Evolutionary conservation across 495 filamentous ascomycete species (phyloP).

Genomic region (Thermothielavioides terrestris): DNA sequence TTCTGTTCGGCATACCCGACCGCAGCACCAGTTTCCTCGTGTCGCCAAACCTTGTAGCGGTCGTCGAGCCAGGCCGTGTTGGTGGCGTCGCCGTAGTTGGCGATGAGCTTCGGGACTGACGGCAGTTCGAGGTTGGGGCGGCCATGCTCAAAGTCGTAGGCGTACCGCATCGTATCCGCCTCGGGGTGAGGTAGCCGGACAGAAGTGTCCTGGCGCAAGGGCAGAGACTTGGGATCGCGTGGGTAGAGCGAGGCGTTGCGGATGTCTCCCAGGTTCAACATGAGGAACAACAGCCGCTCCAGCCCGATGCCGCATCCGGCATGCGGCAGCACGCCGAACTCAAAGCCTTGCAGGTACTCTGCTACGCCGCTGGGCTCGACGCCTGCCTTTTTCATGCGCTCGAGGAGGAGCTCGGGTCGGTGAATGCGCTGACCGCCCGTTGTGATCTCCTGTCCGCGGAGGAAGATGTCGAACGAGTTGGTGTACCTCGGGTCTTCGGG

Average conservation of each 20-base stretch:
- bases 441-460: conserved; percentile 88
- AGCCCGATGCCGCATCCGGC: conserved; percentile 86
- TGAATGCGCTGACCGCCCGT: conserved; percentile 90
- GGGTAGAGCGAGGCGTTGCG: conserved; percentile 76
- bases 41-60: conserved; percentile 73
- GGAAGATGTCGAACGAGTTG: conserved; percentile 93
- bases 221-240: conserved; percentile 74
- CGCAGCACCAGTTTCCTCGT: conserved; percentile 65
- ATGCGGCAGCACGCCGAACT: conserved; percentile 81
- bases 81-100: conserved; percentile 82
- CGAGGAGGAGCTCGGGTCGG: conserved; percentile 60
- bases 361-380: conserved; percentile 69
- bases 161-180: conserved; percentile 61
- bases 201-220: conserved; percentile 39
- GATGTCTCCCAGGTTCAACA: conserved; percentile 80
- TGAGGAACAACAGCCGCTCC: conserved; percentile 76
- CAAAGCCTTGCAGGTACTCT: conserved; percentile 83
- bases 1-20: conserved; percentile 66
- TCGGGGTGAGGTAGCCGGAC: conserved; percentile 64
- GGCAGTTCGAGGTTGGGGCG: conserved; percentile 48
- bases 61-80: conserved; percentile 84
- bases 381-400: conserved; percentile 66
- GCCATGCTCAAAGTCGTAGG: conserved; percentile 29
- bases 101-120: conserved; percentile 69
- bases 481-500: conserved; percentile 61